These are phyloP conservation scores for Boletus sensibilis DNA, from an alignment of 768 basidiomycete genomes.

Conservation along the genomic window DNA sequence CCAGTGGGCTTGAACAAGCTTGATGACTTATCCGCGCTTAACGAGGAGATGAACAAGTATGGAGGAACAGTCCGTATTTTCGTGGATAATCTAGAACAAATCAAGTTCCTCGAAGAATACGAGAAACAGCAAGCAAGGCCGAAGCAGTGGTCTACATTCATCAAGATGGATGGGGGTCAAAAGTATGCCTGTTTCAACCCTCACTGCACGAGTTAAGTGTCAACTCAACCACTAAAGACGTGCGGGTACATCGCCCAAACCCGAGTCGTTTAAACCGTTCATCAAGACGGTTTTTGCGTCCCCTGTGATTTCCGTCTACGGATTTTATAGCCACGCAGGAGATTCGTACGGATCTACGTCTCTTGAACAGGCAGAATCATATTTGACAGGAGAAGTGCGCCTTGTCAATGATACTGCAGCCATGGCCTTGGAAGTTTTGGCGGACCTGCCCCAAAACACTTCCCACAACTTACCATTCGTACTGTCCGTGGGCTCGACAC, in stretches of 20 bases:
- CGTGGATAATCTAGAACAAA: constrained; percentile 74
- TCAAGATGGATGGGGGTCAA: constrained; percentile 77
- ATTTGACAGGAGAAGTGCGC: constrained; percentile 67
- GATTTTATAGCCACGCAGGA: constrained; percentile 82
- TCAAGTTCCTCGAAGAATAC: constrained; percentile 61
- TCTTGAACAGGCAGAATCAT: constrained; percentile 58
- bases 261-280: constrained; percentile 54
- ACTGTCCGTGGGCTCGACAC: constrained; percentile 83
- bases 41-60: constrained; percentile 50
- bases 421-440: constrained; percentile 49
- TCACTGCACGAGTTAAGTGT: not conserved
- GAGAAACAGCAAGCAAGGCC: constrained; percentile 42
- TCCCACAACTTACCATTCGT: constrained; percentile 53
- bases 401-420: constrained; percentile 67
- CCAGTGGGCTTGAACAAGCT: constrained; percentile 72
- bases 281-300: constrained; percentile 54
- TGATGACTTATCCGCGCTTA: constrained; percentile 60
- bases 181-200: constrained; percentile 47
- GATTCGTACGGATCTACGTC: constrained; percentile 77
- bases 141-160: constrained; percentile 69
- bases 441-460: constrained; percentile 32
- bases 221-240: constrained; percentile 48
- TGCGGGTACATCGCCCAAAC: constrained; percentile 60
- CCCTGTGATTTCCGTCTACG: constrained; percentile 60
- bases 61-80: constrained; percentile 67